Evolutionary conservation across 129 eudicot species (phyloP).

Genomic region (Chrysanthemum seticuspe): DNA sequence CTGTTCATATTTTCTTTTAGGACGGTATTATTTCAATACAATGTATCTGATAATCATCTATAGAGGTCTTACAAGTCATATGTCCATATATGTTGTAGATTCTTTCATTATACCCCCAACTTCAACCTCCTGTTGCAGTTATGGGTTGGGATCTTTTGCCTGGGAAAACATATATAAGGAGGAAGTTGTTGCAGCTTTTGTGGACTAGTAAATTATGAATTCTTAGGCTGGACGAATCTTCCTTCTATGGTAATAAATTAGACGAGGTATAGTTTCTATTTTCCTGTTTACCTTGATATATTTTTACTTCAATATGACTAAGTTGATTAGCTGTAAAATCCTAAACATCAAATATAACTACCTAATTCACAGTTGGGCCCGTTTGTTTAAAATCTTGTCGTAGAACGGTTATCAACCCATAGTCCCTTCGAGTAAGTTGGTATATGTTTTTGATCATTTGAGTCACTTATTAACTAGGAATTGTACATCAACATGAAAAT

Average conservation of each 20-base stretch:
- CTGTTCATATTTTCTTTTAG: too few species aligned
- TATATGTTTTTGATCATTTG: not conserved
- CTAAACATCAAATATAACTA: slow-evolving; percentile 10
- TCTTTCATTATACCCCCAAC: slow-evolving; percentile 80
- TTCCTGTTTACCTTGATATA: slow-evolving; percentile 10
- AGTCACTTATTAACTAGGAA: too few species aligned
- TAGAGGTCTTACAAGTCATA: slow-evolving; percentile 7
- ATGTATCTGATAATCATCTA: too few species aligned
- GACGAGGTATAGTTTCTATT: slow-evolving; percentile 57
- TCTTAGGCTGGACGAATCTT: too few species aligned
- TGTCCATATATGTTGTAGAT: slow-evolving; percentile 40
- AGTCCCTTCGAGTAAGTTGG: slow-evolving; percentile 56
- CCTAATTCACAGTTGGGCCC: slow-evolving; percentile 53
- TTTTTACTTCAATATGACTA: slow-evolving; percentile 2
- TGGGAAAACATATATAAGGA: slow-evolving; percentile 68
- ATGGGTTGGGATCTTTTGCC: slow-evolving; percentile 98
- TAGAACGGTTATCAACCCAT: slow-evolving; percentile 52
- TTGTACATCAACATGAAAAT: not conserved
- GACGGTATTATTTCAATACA: too few species aligned
- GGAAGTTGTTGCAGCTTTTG: slow-evolving; percentile 83
- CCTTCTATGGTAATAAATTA: too few species aligned
- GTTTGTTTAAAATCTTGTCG: slow-evolving; percentile 90
- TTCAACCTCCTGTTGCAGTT: slow-evolving; percentile 93
- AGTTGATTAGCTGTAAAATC: not conserved
- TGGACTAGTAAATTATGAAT: too few species aligned